These are phyloP conservation scores for Echinosophora koreensis DNA, from an alignment of 306 rosid genomes.

Conservation along the genomic window DNA sequence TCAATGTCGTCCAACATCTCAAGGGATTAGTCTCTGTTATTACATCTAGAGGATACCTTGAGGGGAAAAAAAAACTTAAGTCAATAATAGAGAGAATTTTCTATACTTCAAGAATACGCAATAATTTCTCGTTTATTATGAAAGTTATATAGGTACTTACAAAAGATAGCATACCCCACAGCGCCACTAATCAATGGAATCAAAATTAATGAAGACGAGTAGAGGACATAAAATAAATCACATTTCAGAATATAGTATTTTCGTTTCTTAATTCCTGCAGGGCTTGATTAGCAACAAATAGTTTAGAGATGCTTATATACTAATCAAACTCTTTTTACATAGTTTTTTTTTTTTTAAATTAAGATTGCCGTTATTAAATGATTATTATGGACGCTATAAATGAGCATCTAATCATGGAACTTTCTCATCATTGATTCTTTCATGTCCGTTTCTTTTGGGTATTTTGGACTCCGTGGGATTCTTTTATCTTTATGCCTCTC, in stretches of 20 bases:
- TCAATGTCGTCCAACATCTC: no score
- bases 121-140: neutral
- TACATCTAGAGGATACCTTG: no score
- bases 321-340: neutral
- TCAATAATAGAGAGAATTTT: neutral
- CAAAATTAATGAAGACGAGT: neutral
- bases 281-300: constrained; percentile 1
- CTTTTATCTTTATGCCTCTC: constrained; percentile 28
- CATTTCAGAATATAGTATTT: constrained; percentile 29
- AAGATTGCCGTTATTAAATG: constrained; percentile 1
- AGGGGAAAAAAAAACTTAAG: no score
- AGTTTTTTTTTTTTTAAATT: neutral
- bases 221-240: neutral
- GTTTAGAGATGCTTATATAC: constrained; percentile 26
- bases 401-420: constrained; percentile 28
- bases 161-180: constrained; percentile 30
- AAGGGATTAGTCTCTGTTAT: no score
- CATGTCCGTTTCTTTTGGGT: constrained; percentile 2
- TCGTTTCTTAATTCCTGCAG: constrained; percentile 4
- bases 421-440: constrained; percentile 34
- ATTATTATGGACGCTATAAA: constrained; percentile 10
- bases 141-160: neutral
- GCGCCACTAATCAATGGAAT: constrained; percentile 24
- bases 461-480: neutral
- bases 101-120: neutral